These are phyloP conservation scores for Rhododendron williamsianum DNA, from an alignment of 148 eudicot genomes.

Conservation along the genomic window DNA sequence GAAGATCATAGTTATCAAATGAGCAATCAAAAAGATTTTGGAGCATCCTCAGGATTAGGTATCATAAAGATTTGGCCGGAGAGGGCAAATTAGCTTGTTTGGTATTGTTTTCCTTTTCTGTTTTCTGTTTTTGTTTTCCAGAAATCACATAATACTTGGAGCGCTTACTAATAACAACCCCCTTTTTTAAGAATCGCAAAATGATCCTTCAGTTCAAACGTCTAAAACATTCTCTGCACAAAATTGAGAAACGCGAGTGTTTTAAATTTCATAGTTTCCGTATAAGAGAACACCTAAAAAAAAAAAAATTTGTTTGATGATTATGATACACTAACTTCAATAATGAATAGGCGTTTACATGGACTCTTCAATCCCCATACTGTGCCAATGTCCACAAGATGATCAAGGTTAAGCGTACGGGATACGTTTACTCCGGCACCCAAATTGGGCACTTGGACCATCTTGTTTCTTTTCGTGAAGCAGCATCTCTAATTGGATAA, in stretches of 20 bases:
- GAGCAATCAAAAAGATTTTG: not conserved
- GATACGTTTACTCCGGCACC: not conserved
- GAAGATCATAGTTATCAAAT: not conserved
- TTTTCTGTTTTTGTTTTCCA: not conserved
- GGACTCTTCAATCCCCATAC: not conserved
- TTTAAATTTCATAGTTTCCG: not conserved
- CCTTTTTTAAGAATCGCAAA: not conserved
- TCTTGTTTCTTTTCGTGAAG: not conserved
- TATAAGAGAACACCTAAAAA: too few relatives aligned
- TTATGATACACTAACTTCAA: not conserved
- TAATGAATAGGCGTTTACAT: not conserved
- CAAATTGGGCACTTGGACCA: not conserved
- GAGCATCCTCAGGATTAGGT: not conserved
- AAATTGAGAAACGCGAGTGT: not conserved
- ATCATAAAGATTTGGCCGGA: not conserved
- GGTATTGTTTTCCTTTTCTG: not conserved
- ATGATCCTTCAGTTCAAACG: not conserved
- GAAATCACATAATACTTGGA: not conserved
- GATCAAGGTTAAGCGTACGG: not conserved
- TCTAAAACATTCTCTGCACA: not conserved
- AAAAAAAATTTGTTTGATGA: not conserved
- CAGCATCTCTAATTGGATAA: not conserved
- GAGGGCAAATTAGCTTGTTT: too few relatives aligned
- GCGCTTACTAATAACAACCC: not conserved
- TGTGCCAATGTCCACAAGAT: not conserved